These are phyloP conservation scores for Zygnema cylindricum DNA, from an alignment of 139 green algal genomes.

Conservation along the genomic window DNA sequence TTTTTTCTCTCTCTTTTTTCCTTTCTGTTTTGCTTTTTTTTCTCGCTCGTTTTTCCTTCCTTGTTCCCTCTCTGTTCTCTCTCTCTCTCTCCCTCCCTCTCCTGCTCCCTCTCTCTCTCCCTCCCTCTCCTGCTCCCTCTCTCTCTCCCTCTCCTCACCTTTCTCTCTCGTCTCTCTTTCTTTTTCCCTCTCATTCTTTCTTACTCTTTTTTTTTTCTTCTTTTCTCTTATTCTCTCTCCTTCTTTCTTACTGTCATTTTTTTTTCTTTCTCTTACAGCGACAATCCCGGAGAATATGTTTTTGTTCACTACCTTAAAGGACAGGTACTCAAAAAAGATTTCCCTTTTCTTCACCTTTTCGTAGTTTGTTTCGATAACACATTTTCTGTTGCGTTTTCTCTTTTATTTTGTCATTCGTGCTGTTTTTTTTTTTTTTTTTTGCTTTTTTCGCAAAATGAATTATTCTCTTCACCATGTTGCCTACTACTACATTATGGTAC, in stretches of 20 bases:
- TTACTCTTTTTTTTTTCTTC: background rate
- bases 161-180: background rate
- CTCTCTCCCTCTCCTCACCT: too few relatives aligned
- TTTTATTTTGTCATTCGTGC: too few relatives aligned
- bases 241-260: background rate
- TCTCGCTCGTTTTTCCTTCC: background rate
- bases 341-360: background rate
- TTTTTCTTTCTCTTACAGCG: background rate
- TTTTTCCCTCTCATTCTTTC: background rate
- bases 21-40: background rate
- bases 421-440: too few relatives aligned
- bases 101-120: background rate
- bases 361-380: too few relatives aligned
- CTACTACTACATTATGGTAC: too few relatives aligned
- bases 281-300: background rate
- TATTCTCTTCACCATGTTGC: too few relatives aligned
- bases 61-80: background rate
- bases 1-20: background rate
- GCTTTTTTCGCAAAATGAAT: too few relatives aligned
- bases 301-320: too few relatives aligned
- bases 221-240: background rate
- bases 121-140: constrained; percentile 5
- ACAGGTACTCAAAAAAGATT: background rate
- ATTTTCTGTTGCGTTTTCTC: too few relatives aligned
- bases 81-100: background rate